Percentiles rank a stretch among this genome's conserved stretches.
These are phyloP conservation scores for Seiridium unicorne DNA, from an alignment of 2,329 filamentous ascomycete genomes.

Conservation along the genomic window DNA sequence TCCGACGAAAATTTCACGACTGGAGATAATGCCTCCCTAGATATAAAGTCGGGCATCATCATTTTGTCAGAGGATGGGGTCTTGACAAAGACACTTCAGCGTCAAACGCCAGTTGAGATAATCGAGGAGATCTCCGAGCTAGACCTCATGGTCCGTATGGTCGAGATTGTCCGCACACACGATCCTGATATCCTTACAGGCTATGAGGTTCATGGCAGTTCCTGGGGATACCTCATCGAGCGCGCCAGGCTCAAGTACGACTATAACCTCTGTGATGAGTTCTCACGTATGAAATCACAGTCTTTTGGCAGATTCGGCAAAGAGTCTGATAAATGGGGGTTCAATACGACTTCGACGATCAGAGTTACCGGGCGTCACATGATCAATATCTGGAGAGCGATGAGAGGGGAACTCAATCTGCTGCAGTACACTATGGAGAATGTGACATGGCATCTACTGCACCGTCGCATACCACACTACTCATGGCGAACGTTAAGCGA, in stretches of 20 bases:
- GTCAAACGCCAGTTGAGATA: constrained; percentile 62
- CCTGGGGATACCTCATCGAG: constrained; percentile 96
- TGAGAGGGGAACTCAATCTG: constrained; percentile 88
- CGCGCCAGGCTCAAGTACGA: constrained; percentile 83
- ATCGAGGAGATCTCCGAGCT: constrained; percentile 77
- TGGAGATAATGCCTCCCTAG: constrained; percentile 43
- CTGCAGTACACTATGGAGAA: constrained; percentile 97
- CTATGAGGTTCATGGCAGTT: constrained; percentile 89
- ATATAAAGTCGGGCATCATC: constrained; percentile 67
- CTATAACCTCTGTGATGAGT: constrained; percentile 85
- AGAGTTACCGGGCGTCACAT: constrained; percentile 91
- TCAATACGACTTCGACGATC: constrained; percentile 89
- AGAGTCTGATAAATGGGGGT: constrained; percentile 87
- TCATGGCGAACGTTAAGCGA: constrained; percentile 72
- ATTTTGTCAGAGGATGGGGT: constrained; percentile 64
- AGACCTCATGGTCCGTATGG: constrained; percentile 79
- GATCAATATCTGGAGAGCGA: constrained; percentile 96
- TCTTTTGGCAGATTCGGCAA: constrained; percentile 83
- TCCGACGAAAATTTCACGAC: constrained; percentile 64
- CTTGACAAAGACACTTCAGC: constrained; percentile 60
- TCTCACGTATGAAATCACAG: constrained; percentile 83
- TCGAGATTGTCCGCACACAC: constrained; percentile 77
- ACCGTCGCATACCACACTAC: constrained; percentile 86
- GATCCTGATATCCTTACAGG: constrained; percentile 94
- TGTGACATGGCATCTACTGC: constrained; percentile 86